Percentiles rank a stretch among this genome's conserved stretches.
Conservation (phyloP, 148 eudicot genomes). For the Suaeda aralocaspica region DNA sequence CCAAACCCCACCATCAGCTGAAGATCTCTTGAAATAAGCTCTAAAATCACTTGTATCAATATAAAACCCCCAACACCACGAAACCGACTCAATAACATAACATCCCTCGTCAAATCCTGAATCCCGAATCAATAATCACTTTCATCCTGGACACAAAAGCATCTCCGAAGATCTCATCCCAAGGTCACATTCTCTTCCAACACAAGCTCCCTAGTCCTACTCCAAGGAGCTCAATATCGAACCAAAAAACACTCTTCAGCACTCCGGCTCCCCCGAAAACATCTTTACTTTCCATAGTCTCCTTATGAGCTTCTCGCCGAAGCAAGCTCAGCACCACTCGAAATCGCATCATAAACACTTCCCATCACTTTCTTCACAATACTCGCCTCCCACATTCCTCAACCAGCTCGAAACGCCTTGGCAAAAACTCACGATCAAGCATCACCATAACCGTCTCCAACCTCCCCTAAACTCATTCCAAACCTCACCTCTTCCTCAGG, state of each 20-base stretch:
- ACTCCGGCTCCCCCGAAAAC: slow-evolving; percentile 92
- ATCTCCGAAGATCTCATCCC: slow-evolving; percentile 96
- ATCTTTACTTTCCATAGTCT: slow-evolving; percentile 84
- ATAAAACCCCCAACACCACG: slow-evolving; percentile 38
- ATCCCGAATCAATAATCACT: slow-evolving; percentile 58
- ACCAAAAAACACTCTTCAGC: slow-evolving; percentile 88
- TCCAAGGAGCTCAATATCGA: slow-evolving; percentile 98
- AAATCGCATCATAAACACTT: slow-evolving; percentile 67
- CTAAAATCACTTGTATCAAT: slow-evolving; percentile 42
- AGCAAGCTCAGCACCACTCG: slow-evolving; percentile 71
- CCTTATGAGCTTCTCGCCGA: slow-evolving; percentile 79
- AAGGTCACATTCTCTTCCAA: slow-evolving; percentile 79
- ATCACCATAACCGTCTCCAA: slow-evolving; percentile 66
- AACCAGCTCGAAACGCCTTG: slow-evolving; percentile 69
- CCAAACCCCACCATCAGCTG: slow-evolving; percentile 83
- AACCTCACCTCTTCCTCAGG: slow-evolving; percentile 86
- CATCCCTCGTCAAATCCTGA: slow-evolving; percentile 39
- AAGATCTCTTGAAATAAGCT: slow-evolving; percentile 53
- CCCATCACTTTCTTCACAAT: slow-evolving; percentile 66
- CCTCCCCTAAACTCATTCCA: slow-evolving; percentile 81
- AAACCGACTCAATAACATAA: slow-evolving; percentile 56
- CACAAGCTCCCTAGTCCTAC: slow-evolving; percentile 85
- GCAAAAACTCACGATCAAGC: slow-evolving; percentile 69
- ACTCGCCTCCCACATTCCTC: slow-evolving; percentile 82
- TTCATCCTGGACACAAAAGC: slow-evolving; percentile 86